Evolutionary conservation across 2,329 filamentous ascomycete genomes (phyloP).

Genomic region (Plenodomus lindquistii): DNA sequence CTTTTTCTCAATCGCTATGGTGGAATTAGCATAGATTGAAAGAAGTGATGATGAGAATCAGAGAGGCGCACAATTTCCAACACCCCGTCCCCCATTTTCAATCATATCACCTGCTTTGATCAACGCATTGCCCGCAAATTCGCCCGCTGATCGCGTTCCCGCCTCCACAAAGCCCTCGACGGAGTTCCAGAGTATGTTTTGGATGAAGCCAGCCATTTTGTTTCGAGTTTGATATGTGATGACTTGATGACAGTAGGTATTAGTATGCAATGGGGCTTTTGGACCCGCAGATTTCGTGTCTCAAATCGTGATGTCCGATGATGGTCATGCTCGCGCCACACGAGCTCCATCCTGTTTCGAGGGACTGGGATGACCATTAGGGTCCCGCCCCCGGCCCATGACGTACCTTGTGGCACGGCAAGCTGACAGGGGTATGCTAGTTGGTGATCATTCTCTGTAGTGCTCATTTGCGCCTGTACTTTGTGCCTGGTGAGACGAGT

Average conservation of each 20-base stretch:
- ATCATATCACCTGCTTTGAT: slow-evolving; percentile 45
- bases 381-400: slow-evolving; percentile 27
- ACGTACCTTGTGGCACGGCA: slow-evolving; percentile 32
- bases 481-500: not conserved
- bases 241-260: not conserved
- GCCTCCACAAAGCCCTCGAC: slow-evolving; percentile 44
- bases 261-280: not conserved
- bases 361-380: slow-evolving; percentile 9
- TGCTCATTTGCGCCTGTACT: slow-evolving; percentile 1
- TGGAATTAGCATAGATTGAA: not conserved
- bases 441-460: slow-evolving; percentile 5
- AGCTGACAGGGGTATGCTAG: slow-evolving; percentile 7
- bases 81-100: slow-evolving; percentile 36
- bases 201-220: slow-evolving; percentile 38
- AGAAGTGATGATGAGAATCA: not conserved
- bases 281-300: not conserved
- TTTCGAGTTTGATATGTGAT: not conserved
- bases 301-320: slow-evolving; percentile 18
- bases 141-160: slow-evolving; percentile 41
- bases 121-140: slow-evolving; percentile 44
- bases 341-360: slow-evolving; percentile 30
- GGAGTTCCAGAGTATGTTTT: slow-evolving; percentile 45
- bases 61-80: slow-evolving; percentile 35
- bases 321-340: slow-evolving; percentile 25
- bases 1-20: slow-evolving; percentile 36